phyloP scores from a whole-genome alignment of 495 filamentous ascomycete genomes.

The Cercophora sp. region DNA sequence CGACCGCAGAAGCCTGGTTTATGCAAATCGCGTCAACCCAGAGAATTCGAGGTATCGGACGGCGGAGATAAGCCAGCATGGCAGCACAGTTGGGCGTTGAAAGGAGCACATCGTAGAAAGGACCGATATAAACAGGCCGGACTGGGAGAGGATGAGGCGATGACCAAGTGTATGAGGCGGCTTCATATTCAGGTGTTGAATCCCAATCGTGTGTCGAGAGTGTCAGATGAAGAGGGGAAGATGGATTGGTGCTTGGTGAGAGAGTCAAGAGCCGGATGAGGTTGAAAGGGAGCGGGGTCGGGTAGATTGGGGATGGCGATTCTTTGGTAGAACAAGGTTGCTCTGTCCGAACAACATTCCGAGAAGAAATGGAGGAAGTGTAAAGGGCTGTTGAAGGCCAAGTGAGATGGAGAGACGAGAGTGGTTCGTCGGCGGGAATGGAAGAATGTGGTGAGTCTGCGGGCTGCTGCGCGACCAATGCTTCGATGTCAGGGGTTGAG shows the following conservation, averaged over 20 bases:
- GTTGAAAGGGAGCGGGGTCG: too few species aligned
- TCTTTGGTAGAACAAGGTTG: too few species aligned
- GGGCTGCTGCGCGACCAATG: too few species aligned
- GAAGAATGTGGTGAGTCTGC: too few species aligned
- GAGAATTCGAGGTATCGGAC: background rate
- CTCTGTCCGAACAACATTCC: too few species aligned
- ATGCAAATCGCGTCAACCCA: constrained; percentile 8
- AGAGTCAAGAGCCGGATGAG: background rate
- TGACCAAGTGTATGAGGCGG: constrained; percentile 13
- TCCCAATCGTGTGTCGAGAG: constrained; percentile 17
- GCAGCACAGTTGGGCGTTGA: constrained; percentile 8
- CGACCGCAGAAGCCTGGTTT: background rate
- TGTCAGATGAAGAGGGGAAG: constrained; percentile 14
- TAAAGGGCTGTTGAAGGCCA: too few species aligned
- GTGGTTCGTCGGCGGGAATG: too few species aligned
- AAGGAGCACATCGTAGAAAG: constrained; percentile 1
- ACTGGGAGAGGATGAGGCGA: background rate
- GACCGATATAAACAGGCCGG: constrained; percentile 1
- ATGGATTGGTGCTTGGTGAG: background rate
- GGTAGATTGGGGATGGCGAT: too few species aligned
- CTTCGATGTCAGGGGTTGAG: too few species aligned
- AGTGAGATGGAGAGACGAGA: too few species aligned
- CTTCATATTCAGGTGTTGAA: constrained; percentile 9
- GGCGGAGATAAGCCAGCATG: constrained; percentile 5
- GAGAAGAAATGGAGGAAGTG: too few species aligned